Conservation (phyloP, 176 grass and related monocot genomes). For the Puccinellia tenuiflora region DNA sequence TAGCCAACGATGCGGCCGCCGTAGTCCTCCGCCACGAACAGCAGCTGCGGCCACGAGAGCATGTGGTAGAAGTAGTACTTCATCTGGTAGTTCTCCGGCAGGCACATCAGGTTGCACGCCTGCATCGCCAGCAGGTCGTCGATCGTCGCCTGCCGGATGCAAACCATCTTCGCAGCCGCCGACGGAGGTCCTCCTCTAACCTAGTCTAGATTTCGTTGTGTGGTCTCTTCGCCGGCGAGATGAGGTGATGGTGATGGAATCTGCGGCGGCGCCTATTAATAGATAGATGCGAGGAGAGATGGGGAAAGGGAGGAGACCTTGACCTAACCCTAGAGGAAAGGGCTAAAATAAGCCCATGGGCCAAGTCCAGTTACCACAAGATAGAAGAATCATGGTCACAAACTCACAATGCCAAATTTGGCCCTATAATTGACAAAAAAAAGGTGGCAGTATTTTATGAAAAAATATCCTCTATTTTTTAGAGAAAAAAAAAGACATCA, state of each 20-base stretch:
- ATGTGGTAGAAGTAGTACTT: conserved; percentile 99
- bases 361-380: neutral
- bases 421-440: too few species aligned
- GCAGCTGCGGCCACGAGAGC: conserved; percentile 97
- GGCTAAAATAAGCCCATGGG: neutral
- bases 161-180: conserved; percentile 54
- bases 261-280: conserved; percentile 31
- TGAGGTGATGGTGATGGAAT: neutral
- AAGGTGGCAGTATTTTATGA: too few species aligned
- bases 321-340: conserved; percentile 41
- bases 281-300: neutral
- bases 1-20: conserved; percentile 94
- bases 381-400: too few species aligned
- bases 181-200: neutral
- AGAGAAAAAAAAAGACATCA: too few species aligned
- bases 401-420: too few species aligned
- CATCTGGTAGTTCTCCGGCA: conserved; percentile 99
- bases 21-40: conserved; percentile 97
- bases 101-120: conserved; percentile 97
- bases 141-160: conserved; percentile 89
- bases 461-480: too few species aligned
- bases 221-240: neutral
- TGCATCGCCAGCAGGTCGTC: conserved; percentile 97
- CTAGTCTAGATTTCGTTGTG: neutral
- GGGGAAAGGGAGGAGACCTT: neutral